Conservation (phyloP, 2,329 filamentous ascomycete species). For the Fulvia fulva region DNA sequence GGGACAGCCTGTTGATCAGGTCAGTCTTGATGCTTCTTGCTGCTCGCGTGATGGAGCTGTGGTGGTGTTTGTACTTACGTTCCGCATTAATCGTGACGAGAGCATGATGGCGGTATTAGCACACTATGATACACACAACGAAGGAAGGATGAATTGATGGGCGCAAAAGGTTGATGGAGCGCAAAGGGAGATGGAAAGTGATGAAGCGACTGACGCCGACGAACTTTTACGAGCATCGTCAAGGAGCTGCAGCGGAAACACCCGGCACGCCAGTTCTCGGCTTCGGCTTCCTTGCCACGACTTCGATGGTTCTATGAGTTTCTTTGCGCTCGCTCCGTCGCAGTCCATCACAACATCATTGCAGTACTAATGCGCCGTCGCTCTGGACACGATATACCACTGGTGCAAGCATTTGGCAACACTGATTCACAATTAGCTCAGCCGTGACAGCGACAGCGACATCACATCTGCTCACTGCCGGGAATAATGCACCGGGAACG, state of each 20-base stretch:
- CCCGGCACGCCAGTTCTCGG: not conserved
- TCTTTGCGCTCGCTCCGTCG: not conserved
- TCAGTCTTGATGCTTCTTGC: slow-evolving; percentile 15
- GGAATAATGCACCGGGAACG: too few species aligned
- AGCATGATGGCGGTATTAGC: slow-evolving; percentile 30
- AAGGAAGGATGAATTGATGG: slow-evolving; percentile 4
- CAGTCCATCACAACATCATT: not conserved
- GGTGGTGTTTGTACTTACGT: slow-evolving; percentile 27
- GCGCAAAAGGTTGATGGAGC: slow-evolving; percentile 7
- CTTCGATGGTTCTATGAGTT: not conserved
- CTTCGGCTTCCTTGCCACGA: not conserved
- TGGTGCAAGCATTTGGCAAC: too few species aligned
- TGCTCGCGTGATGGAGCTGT: slow-evolving; percentile 28
- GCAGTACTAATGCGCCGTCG: too few species aligned
- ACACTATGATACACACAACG: slow-evolving; percentile 22
- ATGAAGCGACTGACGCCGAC: slow-evolving; percentile 6
- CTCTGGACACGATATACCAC: too few species aligned
- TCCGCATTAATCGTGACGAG: slow-evolving; percentile 34
- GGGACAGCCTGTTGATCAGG: slow-evolving; percentile 27
- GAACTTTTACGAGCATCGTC: not conserved
- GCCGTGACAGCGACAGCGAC: too few species aligned
- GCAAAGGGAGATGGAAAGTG: slow-evolving; percentile 1
- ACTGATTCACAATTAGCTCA: too few species aligned
- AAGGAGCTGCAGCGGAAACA: not conserved
- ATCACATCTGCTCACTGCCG: too few species aligned